These are phyloP conservation scores for Backusella luteola DNA, from an alignment of 192 early-diverging fungal genomes.

Conservation along the genomic window DNA sequence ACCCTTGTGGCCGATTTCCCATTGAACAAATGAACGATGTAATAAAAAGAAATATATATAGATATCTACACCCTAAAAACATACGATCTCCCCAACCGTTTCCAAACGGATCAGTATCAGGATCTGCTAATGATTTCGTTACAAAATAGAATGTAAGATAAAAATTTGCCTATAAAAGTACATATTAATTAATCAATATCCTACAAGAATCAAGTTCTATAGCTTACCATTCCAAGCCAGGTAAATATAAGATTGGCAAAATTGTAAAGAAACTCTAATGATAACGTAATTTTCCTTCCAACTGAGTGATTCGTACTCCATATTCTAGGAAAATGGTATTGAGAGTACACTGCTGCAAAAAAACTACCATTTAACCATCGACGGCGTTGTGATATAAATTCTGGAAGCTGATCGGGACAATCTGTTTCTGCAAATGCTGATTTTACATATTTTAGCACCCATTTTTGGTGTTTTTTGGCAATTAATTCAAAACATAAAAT, in stretches of 20 bases:
- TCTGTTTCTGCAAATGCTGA: slow-evolving; percentile 90
- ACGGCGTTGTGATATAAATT: slow-evolving; percentile 95
- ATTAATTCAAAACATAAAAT: slow-evolving; percentile 96
- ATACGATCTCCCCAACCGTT: slow-evolving; percentile 44
- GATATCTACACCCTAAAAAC: slow-evolving; percentile 45
- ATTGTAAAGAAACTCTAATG: slow-evolving; percentile 71
- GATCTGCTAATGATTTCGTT: slow-evolving; percentile 39
- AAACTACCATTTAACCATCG: slow-evolving; percentile 91
- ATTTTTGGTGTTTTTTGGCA: slow-evolving; percentile 75
- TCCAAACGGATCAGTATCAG: slow-evolving; percentile 44
- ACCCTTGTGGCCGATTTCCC: slow-evolving; percentile 45
- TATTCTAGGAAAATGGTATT: slow-evolving; percentile 58
- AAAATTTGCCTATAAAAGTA: slow-evolving; percentile 48
- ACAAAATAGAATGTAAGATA: slow-evolving; percentile 63
- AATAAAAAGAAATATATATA: slow-evolving; percentile 51
- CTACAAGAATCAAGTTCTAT: not conserved
- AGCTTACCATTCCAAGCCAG: slow-evolving; percentile 74
- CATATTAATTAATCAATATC: not conserved
- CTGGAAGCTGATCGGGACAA: slow-evolving; percentile 84
- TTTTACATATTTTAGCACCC: slow-evolving; percentile 87
- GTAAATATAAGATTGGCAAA: slow-evolving; percentile 66
- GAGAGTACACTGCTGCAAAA: slow-evolving; percentile 72
- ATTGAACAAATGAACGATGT: slow-evolving; percentile 52
- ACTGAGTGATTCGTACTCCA: slow-evolving; percentile 52
- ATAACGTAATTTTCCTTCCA: slow-evolving; percentile 50